These are phyloP conservation scores for Ceratocystis eucalypticola DNA, from an alignment of 2,329 filamentous ascomycete genomes.

Conservation along the genomic window DNA sequence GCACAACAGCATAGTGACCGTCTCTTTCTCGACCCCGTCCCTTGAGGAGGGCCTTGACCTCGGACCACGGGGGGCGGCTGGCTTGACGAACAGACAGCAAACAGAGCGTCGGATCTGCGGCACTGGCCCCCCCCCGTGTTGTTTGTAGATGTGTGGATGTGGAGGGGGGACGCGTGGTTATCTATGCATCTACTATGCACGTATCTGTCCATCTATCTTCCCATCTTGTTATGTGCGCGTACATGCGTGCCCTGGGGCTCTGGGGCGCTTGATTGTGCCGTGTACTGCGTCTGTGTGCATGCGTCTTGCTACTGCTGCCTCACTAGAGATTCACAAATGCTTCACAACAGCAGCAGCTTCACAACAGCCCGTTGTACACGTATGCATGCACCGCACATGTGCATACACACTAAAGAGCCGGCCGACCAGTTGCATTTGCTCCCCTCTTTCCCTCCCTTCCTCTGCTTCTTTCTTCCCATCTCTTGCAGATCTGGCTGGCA, in stretches of 20 bases:
- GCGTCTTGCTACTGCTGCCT: background rate
- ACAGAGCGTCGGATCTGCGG: background rate
- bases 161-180: background rate
- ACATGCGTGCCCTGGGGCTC: background rate
- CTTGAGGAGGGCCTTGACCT: no score
- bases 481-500: background rate
- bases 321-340: constrained; percentile 2
- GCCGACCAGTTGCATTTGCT: background rate
- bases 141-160: background rate
- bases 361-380: background rate
- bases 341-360: background rate
- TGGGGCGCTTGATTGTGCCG: background rate
- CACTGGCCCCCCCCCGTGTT: background rate
- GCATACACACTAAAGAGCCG: background rate
- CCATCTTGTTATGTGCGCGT: background rate
- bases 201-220: background rate
- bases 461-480: background rate
- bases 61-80: no score
- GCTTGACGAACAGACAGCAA: no score
- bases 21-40: no score
- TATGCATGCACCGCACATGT: background rate
- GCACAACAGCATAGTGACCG: no score
- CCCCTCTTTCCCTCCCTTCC: background rate
- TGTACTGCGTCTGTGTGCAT: background rate
- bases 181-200: background rate